These are phyloP conservation scores for Ceratocystis destructans DNA, from an alignment of 2,329 filamentous ascomycete species.

Conservation along the genomic window DNA sequence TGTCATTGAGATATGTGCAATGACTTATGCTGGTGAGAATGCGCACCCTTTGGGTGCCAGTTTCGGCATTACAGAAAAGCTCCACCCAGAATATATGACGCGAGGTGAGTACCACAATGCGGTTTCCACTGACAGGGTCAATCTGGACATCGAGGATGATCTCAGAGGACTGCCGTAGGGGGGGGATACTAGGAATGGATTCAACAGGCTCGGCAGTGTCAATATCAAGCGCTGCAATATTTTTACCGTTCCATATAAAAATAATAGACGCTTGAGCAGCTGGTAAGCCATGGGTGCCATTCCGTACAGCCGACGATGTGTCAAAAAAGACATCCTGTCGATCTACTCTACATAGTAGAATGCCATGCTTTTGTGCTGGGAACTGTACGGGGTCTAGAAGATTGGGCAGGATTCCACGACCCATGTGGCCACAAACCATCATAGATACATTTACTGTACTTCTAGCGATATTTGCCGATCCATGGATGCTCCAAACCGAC, in stretches of 20 bases:
- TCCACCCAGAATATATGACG: conserved; percentile 16
- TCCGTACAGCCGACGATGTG: neutral
- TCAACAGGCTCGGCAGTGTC: neutral
- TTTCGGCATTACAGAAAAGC: conserved; percentile 4
- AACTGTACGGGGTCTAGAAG: conserved; percentile 25
- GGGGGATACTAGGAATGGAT: conserved; percentile 8
- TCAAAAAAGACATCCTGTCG: neutral
- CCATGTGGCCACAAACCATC: conserved; percentile 33
- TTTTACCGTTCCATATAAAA: conserved; percentile 17
- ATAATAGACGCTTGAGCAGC: conserved; percentile 5
- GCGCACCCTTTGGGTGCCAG: neutral
- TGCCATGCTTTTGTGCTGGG: conserved; percentile 29
- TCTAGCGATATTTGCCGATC: conserved; percentile 27
- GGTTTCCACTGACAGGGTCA: conserved; percentile 11
- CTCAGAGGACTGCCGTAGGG: conserved; percentile 13
- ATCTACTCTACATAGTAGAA: conserved; percentile 29
- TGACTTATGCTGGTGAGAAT: neutral
- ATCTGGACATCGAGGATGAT: conserved; percentile 15
- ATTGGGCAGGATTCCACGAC: conserved; percentile 27
- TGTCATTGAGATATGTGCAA: conserved; percentile 3
- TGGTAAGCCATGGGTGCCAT: neutral
- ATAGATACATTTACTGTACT: conserved; percentile 27
- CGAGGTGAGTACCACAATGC: conserved; percentile 18
- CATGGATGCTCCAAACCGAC: conserved; percentile 50
- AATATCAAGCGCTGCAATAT: conserved; percentile 11